Evolutionary conservation across 2,329 filamentous ascomycete species (phyloP).

Genomic region (Penicillium brasilianum): DNA sequence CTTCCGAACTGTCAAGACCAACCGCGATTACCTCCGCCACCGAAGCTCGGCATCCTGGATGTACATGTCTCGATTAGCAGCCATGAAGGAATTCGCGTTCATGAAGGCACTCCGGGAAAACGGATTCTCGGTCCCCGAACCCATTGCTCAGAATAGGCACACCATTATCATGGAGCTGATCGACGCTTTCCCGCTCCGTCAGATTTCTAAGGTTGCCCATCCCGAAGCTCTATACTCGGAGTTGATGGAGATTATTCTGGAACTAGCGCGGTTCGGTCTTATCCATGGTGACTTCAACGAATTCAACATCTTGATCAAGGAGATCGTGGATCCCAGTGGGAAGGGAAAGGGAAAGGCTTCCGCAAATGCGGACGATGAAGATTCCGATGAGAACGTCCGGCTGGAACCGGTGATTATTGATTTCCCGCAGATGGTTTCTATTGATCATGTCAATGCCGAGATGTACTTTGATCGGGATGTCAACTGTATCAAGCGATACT

Average conservation of each 20-base stretch:
- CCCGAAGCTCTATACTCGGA: conserved; percentile 89
- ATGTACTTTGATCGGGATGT: conserved; percentile 98
- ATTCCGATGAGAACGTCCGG: conserved; percentile 49
- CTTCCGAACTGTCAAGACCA: conserved; percentile 93
- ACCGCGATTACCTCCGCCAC: conserved; percentile 91
- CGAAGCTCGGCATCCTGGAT: conserved; percentile 87
- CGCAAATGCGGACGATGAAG: conserved; percentile 33
- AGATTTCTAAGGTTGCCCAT: conserved; percentile 82
- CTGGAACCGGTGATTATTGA: conserved; percentile 89
- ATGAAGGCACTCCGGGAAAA: conserved; percentile 85
- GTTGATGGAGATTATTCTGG: conserved; percentile 82
- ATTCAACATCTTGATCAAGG: conserved; percentile 95
- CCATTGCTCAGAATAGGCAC: conserved; percentile 86
- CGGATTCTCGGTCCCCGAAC: conserved; percentile 87
- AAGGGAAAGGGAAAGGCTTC: conserved; percentile 50
- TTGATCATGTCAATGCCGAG: conserved; percentile 90
- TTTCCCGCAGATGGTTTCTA: conserved; percentile 97
- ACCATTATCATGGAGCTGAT: conserved; percentile 96
- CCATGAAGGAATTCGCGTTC: conserved; percentile 92
- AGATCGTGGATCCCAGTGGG: conserved; percentile 55
- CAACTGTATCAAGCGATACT: conserved; percentile 93
- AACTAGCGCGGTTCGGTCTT: conserved; percentile 80
- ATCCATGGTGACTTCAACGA: conserved; percentile 99
- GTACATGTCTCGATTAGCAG: conserved; percentile 93
- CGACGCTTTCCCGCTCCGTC: conserved; percentile 87